Percentiles rank a stretch among this genome's conserved stretches.
Evolutionary conservation across 1,284 basidiomycete genomes (phyloP).

Genomic region (Tylopilus sp.): DNA sequence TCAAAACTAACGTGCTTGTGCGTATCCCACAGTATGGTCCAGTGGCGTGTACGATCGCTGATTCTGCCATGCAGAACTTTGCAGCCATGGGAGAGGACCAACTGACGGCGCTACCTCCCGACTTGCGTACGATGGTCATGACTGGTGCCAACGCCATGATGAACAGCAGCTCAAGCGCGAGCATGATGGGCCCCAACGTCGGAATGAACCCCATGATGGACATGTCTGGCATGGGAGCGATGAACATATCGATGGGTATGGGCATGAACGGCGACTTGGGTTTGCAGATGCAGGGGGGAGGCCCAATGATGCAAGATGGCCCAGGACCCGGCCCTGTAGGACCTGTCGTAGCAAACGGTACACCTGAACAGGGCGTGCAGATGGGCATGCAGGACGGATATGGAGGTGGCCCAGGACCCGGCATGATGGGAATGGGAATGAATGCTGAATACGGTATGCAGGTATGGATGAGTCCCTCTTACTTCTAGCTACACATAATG

Average conservation of each 20-base stretch:
- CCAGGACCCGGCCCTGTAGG: conserved; percentile 32
- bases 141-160: conserved; percentile 71
- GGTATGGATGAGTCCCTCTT: conserved; percentile 44
- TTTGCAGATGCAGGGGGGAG: conserved; percentile 41
- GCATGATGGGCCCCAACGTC: conserved; percentile 53
- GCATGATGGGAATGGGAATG: conserved; percentile 56
- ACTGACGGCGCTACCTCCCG: conserved; percentile 65
- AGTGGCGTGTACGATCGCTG: background rate
- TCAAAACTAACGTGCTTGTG: conserved; percentile 76
- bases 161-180: conserved; percentile 45
- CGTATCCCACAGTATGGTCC: conserved; percentile 29
- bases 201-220: conserved; percentile 41
- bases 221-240: conserved; percentile 48
- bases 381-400: conserved; percentile 47
- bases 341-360: conserved; percentile 36
- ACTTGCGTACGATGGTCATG: conserved; percentile 80
- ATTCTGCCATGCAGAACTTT: conserved; percentile 56
- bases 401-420: conserved; percentile 39
- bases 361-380: conserved; percentile 43
- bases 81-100: conserved; percentile 80
- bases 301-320: conserved; percentile 43
- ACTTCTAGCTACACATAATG: conserved; percentile 40
- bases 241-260: conserved; percentile 53
- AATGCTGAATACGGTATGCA: conserved; percentile 55
- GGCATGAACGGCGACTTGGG: conserved; percentile 49